phyloP scores from a whole-genome alignment of 1,284 basidiomycete species.

The Agaricales sp. region DNA sequence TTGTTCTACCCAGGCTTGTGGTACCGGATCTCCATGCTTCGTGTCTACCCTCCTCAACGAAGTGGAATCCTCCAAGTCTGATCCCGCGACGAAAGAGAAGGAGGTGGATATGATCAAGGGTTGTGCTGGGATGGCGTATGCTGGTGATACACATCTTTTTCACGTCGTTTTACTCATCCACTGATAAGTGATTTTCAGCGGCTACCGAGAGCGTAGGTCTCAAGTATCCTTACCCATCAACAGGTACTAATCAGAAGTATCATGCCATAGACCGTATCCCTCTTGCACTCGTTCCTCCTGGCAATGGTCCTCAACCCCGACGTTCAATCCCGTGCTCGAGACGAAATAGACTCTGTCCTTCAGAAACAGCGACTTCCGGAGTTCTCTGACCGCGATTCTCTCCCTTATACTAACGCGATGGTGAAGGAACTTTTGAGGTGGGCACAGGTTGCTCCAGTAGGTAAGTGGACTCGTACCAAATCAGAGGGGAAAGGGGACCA shows the following conservation, averaged over 20 bases:
- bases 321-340: conserved; percentile 33
- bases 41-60: not conserved
- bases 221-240: not conserved
- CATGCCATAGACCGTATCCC: conserved; percentile 28
- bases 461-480: conserved; percentile 14
- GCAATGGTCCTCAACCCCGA: conserved; percentile 37
- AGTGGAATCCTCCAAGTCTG: not conserved
- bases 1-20: not conserved
- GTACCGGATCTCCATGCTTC: not conserved
- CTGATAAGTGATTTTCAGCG: conserved; percentile 13
- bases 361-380: conserved; percentile 32
- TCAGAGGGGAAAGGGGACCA: conserved; percentile 1
- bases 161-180: not conserved
- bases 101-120: not conserved
- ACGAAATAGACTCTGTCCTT: conserved; percentile 32
- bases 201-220: conserved; percentile 26
- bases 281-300: conserved; percentile 35
- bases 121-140: conserved; percentile 1
- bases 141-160: not conserved
- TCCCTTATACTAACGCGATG: conserved; percentile 28
- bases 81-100: not conserved
- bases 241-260: not conserved
- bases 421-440: conserved; percentile 20
- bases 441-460: conserved; percentile 39
- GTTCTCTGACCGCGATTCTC: conserved; percentile 29